phyloP scores from a whole-genome alignment of 768 basidiomycete genomes.

The Imleria badia region DNA sequence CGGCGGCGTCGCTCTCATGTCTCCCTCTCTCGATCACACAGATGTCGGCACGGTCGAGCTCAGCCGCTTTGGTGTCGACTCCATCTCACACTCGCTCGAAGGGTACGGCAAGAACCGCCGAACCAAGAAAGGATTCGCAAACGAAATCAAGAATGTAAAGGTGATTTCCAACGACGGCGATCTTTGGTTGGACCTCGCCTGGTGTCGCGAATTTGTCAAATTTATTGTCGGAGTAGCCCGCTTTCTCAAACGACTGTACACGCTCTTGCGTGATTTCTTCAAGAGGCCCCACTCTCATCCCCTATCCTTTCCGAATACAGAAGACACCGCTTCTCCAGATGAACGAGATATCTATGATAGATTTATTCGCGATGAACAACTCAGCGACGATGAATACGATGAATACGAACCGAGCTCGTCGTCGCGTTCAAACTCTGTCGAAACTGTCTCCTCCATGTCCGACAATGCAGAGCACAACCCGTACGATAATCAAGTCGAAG shows the following conservation, averaged over 20 bases:
- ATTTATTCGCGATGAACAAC: slow-evolving; percentile 59
- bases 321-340: slow-evolving; percentile 4
- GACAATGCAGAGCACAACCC: slow-evolving; percentile 33
- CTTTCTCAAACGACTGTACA: slow-evolving; percentile 24
- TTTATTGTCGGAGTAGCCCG: slow-evolving; percentile 33
- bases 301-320: slow-evolving; percentile 2
- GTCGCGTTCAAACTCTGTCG: slow-evolving; percentile 21
- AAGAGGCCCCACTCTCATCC: slow-evolving; percentile 13
- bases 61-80: slow-evolving; percentile 42
- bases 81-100: slow-evolving; percentile 31
- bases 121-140: slow-evolving; percentile 41
- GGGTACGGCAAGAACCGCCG: slow-evolving; percentile 23
- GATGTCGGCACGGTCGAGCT: slow-evolving; percentile 40
- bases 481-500: slow-evolving; percentile 37
- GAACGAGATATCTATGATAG: slow-evolving; percentile 47
- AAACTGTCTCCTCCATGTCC: slow-evolving; percentile 24
- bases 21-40: slow-evolving; percentile 9
- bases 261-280: slow-evolving; percentile 17
- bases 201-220: slow-evolving; percentile 39
- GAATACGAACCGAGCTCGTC: slow-evolving; percentile 31
- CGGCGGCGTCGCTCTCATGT: slow-evolving; percentile 42
- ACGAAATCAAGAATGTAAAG: slow-evolving; percentile 50
- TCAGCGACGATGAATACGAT: slow-evolving; percentile 50
- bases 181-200: slow-evolving; percentile 40
- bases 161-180: slow-evolving; percentile 35